A percentile compares a stretch with the other conserved stretches of the same genome.
Evolutionary conservation across 345 rosid genomes (phyloP).

Genomic region (Euphorbia lathyris): DNA sequence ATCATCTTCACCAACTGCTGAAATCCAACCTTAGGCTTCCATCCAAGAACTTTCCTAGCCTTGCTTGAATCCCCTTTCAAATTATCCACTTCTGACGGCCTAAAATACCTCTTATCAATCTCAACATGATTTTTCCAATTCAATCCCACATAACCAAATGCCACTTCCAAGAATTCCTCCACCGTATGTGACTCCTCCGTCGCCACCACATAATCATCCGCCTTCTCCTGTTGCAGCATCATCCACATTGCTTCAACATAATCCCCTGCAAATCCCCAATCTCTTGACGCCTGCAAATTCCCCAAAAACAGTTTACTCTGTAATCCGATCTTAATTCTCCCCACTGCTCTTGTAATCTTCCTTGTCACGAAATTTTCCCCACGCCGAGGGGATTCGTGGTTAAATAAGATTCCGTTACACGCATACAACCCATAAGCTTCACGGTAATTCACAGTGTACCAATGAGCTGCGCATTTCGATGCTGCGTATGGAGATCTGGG

Average conservation of each 20-base stretch:
- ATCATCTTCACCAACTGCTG: conserved; percentile 88
- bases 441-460: conserved; percentile 96
- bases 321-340: conserved; percentile 78
- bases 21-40: conserved; percentile 82
- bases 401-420: conserved; percentile 86
- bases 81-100: conserved; percentile 62
- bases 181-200: conserved; percentile 91
- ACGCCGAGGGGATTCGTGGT: conserved; percentile 88
- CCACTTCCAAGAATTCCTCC: conserved; percentile 80
- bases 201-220: conserved; percentile 92
- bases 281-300: conserved; percentile 80
- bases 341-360: conserved; percentile 90
- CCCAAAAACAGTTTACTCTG: conserved; percentile 84
- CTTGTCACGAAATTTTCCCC: conserved; percentile 96
- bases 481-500: conserved; percentile 98
- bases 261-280: conserved; percentile 96
- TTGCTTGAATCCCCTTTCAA: conserved; percentile 56
- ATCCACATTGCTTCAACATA: conserved; percentile 99
- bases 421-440: conserved; percentile 88
- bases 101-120: conserved; percentile 58
- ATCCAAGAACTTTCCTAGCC: conserved; percentile 52
- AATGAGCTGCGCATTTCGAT: conserved; percentile 89
- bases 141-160: conserved; percentile 61
- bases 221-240: conserved; percentile 94
- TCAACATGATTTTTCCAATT: conserved; percentile 58